Conservation (phyloP, 345 rosid genomes). For the Eutrema heterophyllum region DNA sequence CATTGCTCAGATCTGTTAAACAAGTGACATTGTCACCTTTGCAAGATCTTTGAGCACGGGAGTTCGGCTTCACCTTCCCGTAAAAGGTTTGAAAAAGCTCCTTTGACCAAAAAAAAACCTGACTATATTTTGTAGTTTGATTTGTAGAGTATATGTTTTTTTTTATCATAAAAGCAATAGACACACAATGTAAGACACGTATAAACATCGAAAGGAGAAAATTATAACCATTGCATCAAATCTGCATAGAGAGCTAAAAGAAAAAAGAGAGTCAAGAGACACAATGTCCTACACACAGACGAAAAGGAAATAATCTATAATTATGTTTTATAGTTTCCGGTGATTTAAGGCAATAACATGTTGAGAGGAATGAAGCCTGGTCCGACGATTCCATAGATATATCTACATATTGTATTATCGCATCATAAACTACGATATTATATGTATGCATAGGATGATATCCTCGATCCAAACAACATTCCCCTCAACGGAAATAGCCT, state of each 20-base stretch:
- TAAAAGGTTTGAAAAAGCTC: no score
- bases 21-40: no score
- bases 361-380: constrained; percentile 81
- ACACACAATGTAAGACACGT: neutral
- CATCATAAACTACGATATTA: neutral
- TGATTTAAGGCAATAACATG: constrained; percentile 9
- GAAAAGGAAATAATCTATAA: neutral
- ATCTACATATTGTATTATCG: neutral
- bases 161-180: neutral
- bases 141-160: neutral
- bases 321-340: neutral
- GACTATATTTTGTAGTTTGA: neutral
- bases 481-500: constrained; percentile 46
- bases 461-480: constrained; percentile 53
- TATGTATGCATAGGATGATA: neutral
- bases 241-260: neutral
- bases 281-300: neutral
- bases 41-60: no score
- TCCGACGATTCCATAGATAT: constrained; percentile 40
- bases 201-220: neutral
- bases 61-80: no score
- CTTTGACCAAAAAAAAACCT: neutral
- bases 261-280: neutral
- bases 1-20: no score
- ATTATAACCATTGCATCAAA: neutral